Conservation (phyloP, 2,329 filamentous ascomycete species). For the Fusarium sp. region DNA sequence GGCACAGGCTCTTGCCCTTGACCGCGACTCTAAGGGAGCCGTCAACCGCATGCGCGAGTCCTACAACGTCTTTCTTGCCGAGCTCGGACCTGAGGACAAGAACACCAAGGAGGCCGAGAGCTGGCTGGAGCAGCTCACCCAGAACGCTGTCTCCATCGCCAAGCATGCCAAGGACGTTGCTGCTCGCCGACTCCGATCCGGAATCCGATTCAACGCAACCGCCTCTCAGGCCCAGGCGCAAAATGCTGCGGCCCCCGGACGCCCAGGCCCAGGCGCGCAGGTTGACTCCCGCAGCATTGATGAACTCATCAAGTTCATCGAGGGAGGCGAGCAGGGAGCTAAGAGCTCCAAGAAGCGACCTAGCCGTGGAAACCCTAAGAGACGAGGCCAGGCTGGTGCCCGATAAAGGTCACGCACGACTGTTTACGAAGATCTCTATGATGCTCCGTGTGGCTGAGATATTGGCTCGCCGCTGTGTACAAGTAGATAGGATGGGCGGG, state of each 20-base stretch:
- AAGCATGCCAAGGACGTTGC: conserved; percentile 91
- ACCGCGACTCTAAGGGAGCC: conserved; percentile 90
- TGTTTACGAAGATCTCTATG: conserved; percentile 24
- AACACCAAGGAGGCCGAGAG: conserved; percentile 98
- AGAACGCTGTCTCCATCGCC: conserved; percentile 92
- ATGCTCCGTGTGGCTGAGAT: conserved; percentile 27
- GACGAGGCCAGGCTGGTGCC: conserved; percentile 51
- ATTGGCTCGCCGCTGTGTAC: conserved; percentile 34
- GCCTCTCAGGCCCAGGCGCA: conserved; percentile 41
- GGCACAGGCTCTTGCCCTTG: conserved; percentile 92
- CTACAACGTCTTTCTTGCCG: conserved; percentile 90
- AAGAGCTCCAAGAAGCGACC: conserved; percentile 64
- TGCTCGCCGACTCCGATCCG: conserved; percentile 73
- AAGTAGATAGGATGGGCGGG: conserved; percentile 26
- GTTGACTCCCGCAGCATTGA: conserved; percentile 87
- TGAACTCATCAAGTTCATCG: conserved; percentile 92
- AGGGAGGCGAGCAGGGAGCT: conserved; percentile 69
- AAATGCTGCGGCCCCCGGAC: conserved; percentile 48
- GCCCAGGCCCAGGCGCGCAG: conserved; percentile 42
- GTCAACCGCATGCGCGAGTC: conserved; percentile 95
- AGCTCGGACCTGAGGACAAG: conserved; percentile 88
- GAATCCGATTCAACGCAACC: conserved; percentile 67
- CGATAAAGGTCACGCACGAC: conserved; percentile 27
- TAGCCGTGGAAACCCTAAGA: conserved; percentile 63
- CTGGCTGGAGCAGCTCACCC: conserved; percentile 95